These are phyloP conservation scores for Candida manassasensis DNA, from an alignment of 805 yeast species.

Conservation along the genomic window DNA sequence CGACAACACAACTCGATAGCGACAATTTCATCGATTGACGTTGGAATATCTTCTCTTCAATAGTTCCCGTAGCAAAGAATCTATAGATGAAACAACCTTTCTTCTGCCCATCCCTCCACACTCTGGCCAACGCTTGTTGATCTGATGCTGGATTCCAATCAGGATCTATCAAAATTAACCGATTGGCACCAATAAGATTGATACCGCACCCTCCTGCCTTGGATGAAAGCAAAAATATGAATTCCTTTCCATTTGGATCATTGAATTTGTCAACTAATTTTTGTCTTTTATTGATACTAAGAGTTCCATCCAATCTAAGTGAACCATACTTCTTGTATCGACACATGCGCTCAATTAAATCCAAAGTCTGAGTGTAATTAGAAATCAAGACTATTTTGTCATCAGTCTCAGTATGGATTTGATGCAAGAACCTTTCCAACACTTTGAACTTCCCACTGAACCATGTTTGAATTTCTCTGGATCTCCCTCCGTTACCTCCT, in stretches of 20 bases:
- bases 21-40: conserved; percentile 93
- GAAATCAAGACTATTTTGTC: conserved; percentile 94
- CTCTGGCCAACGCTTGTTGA: conserved; percentile 95
- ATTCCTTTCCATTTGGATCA: conserved; percentile 83
- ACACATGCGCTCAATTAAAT: conserved; percentile 84
- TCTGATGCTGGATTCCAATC: conserved; percentile 99
- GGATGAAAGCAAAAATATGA: conserved; percentile 82
- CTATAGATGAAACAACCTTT: conserved; percentile 94
- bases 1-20: conserved; percentile 92
- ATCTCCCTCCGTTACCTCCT: conserved; percentile 40
- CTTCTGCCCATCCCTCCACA: conserved; percentile 98
- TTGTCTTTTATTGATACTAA: conserved; percentile 89
- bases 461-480: conserved; percentile 72
- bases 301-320: conserved; percentile 84
- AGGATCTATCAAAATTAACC: conserved; percentile 79
- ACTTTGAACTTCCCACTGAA: conserved; percentile 83
- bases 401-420: conserved; percentile 74
- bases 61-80: conserved; percentile 90
- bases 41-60: conserved; percentile 94
- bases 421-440: conserved; percentile 75
- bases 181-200: conserved; percentile 92
- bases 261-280: conserved; percentile 88
- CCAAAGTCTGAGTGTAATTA: conserved; percentile 91
- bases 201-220: conserved; percentile 99
- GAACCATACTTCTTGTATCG: conserved; percentile 68